These are phyloP conservation scores for Orbilia quercus DNA, from an alignment of 2,329 filamentous ascomycete species.

Conservation along the genomic window DNA sequence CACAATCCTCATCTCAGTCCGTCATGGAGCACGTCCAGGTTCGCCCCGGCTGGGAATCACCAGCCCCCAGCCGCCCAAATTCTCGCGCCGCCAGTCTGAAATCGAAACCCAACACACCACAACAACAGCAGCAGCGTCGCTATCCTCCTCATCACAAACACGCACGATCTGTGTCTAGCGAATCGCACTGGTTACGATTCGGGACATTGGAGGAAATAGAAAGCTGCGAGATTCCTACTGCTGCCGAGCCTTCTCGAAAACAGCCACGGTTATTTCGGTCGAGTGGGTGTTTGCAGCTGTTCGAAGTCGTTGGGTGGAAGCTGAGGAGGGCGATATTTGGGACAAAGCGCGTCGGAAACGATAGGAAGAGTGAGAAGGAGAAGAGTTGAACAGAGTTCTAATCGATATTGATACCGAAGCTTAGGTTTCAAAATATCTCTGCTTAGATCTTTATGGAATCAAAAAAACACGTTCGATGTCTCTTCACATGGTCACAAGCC, in stretches of 20 bases:
- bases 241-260: slow-evolving; percentile 12
- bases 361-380: slow-evolving; percentile 24
- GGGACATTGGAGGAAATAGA: slow-evolving; percentile 38
- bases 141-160: slow-evolving; percentile 43
- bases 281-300: slow-evolving; percentile 39
- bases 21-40: slow-evolving; percentile 30
- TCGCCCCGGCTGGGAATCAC: slow-evolving; percentile 24
- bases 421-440: too few species aligned
- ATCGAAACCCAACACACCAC: slow-evolving; percentile 34
- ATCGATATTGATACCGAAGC: too few species aligned
- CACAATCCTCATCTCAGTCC: neutral
- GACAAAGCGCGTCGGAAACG: slow-evolving; percentile 15
- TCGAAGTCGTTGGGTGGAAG: slow-evolving; percentile 39
- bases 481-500: too few species aligned
- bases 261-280: slow-evolving; percentile 22
- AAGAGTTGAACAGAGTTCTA: too few species aligned
- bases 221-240: neutral
- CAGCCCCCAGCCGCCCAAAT: slow-evolving; percentile 38
- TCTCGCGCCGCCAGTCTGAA: slow-evolving; percentile 35
- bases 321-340: slow-evolving; percentile 23
- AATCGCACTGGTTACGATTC: slow-evolving; percentile 54
- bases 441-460: too few species aligned
- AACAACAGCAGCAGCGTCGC: slow-evolving; percentile 14
- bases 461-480: too few species aligned
- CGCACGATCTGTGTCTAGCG: slow-evolving; percentile 45